Evolutionary conservation across 2,329 filamentous ascomycete genomes (phyloP).

Genomic region (Microsporum audouinii): DNA sequence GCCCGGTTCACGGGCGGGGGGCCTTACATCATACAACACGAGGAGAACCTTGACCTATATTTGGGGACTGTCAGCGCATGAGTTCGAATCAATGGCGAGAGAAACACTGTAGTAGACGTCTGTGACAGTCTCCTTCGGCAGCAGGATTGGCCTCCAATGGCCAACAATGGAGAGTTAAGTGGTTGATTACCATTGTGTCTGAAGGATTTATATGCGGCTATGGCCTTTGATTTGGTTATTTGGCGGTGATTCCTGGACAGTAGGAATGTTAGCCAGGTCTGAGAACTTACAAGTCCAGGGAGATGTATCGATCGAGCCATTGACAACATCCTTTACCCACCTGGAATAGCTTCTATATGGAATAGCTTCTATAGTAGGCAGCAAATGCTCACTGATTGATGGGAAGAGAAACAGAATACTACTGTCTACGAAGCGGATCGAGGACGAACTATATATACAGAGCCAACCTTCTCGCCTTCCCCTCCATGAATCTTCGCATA

Average conservation of each 20-base stretch:
- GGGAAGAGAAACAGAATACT: too few relatives aligned
- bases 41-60: constrained; percentile 91
- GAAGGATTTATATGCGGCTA: background rate
- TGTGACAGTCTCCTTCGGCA: background rate
- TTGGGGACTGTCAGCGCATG: constrained; percentile 54
- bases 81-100: constrained; percentile 37
- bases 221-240: background rate
- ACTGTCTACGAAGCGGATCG: too few relatives aligned
- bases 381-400: too few relatives aligned
- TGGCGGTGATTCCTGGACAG: background rate
- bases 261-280: background rate
- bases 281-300: background rate
- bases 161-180: constrained; percentile 26
- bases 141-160: background rate
- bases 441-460: too few relatives aligned
- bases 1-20: too few relatives aligned
- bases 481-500: too few relatives aligned
- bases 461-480: too few relatives aligned
- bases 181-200: constrained; percentile 7
- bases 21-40: constrained; percentile 77
- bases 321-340: background rate
- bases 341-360: too few relatives aligned
- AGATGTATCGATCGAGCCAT: background rate
- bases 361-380: too few relatives aligned
- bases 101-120: constrained; percentile 9